Conservation (phyloP, 1,284 basidiomycete species). For the Boletus semigastroideus region DNA sequence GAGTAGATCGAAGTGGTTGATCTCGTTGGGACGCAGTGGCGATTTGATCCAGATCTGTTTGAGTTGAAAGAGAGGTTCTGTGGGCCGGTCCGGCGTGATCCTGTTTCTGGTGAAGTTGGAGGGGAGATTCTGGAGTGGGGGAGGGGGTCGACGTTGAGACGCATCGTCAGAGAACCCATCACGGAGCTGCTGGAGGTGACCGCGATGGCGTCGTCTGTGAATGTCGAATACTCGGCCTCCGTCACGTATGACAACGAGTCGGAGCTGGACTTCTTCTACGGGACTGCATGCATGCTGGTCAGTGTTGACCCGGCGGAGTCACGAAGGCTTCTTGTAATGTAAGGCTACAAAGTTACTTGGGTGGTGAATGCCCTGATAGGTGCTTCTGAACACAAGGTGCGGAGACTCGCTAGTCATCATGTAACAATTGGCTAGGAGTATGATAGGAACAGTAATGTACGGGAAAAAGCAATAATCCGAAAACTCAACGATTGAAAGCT, state of each 20-base stretch:
- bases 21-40: not conserved
- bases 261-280: conserved; percentile 7
- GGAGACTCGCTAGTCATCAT: no score
- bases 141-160: not conserved
- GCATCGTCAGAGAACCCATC: not conserved
- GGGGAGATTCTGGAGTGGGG: not conserved
- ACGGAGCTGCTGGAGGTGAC: conserved; percentile 12
- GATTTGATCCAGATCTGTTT: not conserved
- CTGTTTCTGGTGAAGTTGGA: not conserved
- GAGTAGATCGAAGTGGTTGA: conserved; percentile 12
- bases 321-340: not conserved
- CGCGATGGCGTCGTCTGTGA: conserved; percentile 7
- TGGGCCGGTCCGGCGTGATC: not conserved
- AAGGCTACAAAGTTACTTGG: no score
- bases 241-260: conserved; percentile 1
- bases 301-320: conserved; percentile 2
- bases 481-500: no score
- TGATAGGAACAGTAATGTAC: no score
- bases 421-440: no score
- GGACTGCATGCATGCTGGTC: conserved; percentile 16
- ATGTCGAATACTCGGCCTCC: not conserved
- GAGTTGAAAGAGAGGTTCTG: not conserved
- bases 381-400: no score
- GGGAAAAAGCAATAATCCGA: no score
- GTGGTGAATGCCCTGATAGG: no score